phyloP scores from a whole-genome alignment of 2,329 filamentous ascomycete species.

The Microdochium paspali region DNA sequence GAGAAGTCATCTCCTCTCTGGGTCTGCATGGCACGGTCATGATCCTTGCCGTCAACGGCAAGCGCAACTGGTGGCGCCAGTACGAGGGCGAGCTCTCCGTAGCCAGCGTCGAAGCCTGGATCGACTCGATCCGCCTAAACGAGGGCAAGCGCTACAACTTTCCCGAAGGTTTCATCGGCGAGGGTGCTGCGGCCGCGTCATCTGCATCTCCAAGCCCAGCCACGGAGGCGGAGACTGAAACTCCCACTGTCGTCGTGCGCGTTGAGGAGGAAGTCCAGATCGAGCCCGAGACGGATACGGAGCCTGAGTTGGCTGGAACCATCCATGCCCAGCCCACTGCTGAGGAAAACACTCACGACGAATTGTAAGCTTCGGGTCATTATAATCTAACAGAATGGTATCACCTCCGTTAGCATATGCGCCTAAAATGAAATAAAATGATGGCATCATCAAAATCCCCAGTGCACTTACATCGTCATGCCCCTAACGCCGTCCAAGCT shows the following conservation, averaged over 20 bases:
- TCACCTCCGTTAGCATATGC: neutral
- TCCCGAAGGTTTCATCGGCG: slow-evolving; percentile 47
- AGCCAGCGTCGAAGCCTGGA: slow-evolving; percentile 68
- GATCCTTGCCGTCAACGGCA: slow-evolving; percentile 75
- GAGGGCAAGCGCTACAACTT: slow-evolving; percentile 74
- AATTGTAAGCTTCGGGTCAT: slow-evolving; percentile 27
- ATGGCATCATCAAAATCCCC: too few relatives aligned
- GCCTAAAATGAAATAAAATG: neutral
- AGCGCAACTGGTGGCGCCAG: slow-evolving; percentile 76
- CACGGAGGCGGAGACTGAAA: slow-evolving; percentile 20
- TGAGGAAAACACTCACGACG: slow-evolving; percentile 33
- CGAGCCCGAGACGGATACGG: slow-evolving; percentile 16
- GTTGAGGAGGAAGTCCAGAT: slow-evolving; percentile 20
- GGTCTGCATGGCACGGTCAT: slow-evolving; percentile 53
- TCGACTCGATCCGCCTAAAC: slow-evolving; percentile 84
- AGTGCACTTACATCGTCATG: neutral
- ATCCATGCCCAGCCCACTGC: slow-evolving; percentile 15
- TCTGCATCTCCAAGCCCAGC: neutral
- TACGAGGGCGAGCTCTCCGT: slow-evolving; percentile 54
- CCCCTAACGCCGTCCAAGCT: too few relatives aligned
- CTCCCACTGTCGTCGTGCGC: slow-evolving; percentile 30
- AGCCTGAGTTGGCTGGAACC: slow-evolving; percentile 5
- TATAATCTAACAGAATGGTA: neutral
- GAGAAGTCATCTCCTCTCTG: slow-evolving; percentile 53
- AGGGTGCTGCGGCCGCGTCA: slow-evolving; percentile 21